Percentiles rank a stretch among this genome's conserved stretches.
Evolutionary conservation across 1,284 basidiomycete species (phyloP).

Genomic region (Microbotryum silenes-acaulis): DNA sequence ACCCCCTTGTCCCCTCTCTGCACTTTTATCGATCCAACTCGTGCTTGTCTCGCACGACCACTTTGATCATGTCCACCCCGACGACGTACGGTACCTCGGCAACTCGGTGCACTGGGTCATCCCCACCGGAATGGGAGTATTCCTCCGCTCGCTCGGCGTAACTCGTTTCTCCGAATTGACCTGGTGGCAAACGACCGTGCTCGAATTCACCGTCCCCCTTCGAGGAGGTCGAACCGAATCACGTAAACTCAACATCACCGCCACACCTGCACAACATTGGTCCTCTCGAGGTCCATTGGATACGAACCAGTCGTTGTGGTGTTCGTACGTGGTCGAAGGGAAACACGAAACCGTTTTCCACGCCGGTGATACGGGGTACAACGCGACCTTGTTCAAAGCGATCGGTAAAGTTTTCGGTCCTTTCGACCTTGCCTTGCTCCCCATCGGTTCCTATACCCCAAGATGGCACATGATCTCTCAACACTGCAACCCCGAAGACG

Average conservation of each 20-base stretch:
- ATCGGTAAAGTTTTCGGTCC: conserved; percentile 38
- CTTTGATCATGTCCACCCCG: conserved; percentile 34
- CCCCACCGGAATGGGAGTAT: conserved; percentile 33
- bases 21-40: conserved; percentile 33
- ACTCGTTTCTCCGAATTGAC: conserved; percentile 35
- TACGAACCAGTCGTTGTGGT: conserved; percentile 47
- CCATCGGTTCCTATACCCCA: conserved; percentile 37
- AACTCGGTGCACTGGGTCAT: conserved; percentile 35
- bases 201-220: conserved; percentile 3
- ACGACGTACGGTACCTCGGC: conserved; percentile 32
- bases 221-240: not conserved
- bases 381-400: conserved; percentile 33
- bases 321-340: conserved; percentile 41
- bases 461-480: conserved; percentile 41
- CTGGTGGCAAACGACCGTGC: conserved; percentile 37
- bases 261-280: conserved; percentile 42
- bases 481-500: conserved; percentile 44
- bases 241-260: conserved; percentile 4
- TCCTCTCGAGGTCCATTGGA: conserved; percentile 45
- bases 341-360: conserved; percentile 29
- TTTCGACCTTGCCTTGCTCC: conserved; percentile 36
- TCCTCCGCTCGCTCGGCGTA: conserved; percentile 34
- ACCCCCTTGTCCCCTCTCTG: conserved; percentile 10
- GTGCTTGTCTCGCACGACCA: conserved; percentile 39
- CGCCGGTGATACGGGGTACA: conserved; percentile 42